Evolutionary conservation across 1,284 basidiomycete genomes (phyloP), one percentile per base, ranked within the genome.

Genomic region (Sanguinoderma infundibulare): DNA sequence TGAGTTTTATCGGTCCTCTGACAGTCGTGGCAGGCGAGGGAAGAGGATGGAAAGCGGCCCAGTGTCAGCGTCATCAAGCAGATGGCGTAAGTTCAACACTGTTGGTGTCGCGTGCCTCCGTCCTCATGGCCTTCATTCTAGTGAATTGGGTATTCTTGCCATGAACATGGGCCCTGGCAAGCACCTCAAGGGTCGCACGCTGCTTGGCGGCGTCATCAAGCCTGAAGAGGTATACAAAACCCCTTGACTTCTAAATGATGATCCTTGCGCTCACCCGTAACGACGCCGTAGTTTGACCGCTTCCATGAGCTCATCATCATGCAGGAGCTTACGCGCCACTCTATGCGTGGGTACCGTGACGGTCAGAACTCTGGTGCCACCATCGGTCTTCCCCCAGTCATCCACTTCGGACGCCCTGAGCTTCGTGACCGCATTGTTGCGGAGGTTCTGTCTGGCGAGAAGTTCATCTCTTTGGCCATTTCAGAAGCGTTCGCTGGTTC

Each of bases 91-190:
- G 84, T 79, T 8, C n/a, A 54, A 9, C 26, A 30, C 9, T 44
- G n/a, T 5, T 32, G 22, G n/a, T 34, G 28, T 10, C 32, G 17
- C 14, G 36, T 20, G 46, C 22, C 22, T 12, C 9, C 40, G n/a
- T 28, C 5, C 40, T 58, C 2, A 61, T 30, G n/a, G 17, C 14
- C 17, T 40, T 26, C 14, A 8, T 5, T 32, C 1, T 53, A 91
- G 88, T 12, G 86, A 83, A 55, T 55, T 86, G 52, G 89, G 94
- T 65, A 70, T 96, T 61, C 89, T 94, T 70, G 91, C 94, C 5
- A 98, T 98, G 95, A 86, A 94, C 53, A 79, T 98, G 72, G 96
- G 96, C 22, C 90, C 90, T 5, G 90, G 90, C 35, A 87, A 88
- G 70, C 95, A 98, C 72, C 80, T 98, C 22, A 82, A 94, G 73